phyloP scores from a whole-genome alignment of 208 protist species.

The Leishmania major region DNA sequence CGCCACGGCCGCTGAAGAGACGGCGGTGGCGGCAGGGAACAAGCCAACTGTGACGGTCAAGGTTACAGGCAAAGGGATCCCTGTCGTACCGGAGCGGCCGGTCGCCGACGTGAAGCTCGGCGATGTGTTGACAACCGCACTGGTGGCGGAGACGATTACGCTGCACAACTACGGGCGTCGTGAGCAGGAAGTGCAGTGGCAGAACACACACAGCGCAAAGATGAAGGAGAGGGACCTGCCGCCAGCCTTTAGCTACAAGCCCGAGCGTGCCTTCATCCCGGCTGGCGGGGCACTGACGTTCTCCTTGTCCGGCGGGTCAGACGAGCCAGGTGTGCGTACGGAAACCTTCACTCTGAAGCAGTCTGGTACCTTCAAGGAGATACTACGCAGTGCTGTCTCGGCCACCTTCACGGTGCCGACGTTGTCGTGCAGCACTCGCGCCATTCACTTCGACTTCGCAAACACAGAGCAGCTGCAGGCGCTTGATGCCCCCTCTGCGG shows the following conservation, averaged over 20 bases:
- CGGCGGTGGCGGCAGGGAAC: slow-evolving; percentile 19
- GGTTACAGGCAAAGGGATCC: slow-evolving; percentile 89
- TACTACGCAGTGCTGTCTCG: slow-evolving; percentile 68
- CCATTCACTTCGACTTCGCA: slow-evolving; percentile 87
- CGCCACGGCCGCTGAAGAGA: slow-evolving; percentile 10
- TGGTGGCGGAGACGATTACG: slow-evolving; percentile 50
- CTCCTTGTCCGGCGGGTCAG: slow-evolving; percentile 53
- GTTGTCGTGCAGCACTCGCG: slow-evolving; percentile 74
- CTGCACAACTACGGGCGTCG: slow-evolving; percentile 92
- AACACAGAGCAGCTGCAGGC: slow-evolving; percentile 39
- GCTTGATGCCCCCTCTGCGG: neutral
- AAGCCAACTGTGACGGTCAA: slow-evolving; percentile 49
- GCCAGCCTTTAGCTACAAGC: slow-evolving; percentile 77
- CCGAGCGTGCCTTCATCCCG: slow-evolving; percentile 79
- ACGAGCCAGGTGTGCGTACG: slow-evolving; percentile 52
- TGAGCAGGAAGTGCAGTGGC: slow-evolving; percentile 92
- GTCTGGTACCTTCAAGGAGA: slow-evolving; percentile 74
- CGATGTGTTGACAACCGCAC: slow-evolving; percentile 88
- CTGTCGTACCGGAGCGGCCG: slow-evolving; percentile 68
- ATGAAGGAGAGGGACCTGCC: slow-evolving; percentile 70
- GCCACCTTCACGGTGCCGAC: slow-evolving; percentile 89
- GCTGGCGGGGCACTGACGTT: slow-evolving; percentile 60
- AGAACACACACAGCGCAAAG: slow-evolving; percentile 61
- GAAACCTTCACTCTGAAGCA: slow-evolving; percentile 90
- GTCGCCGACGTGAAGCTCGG: slow-evolving; percentile 81